Base-by-base conservation (phyloP, 2,329 filamentous ascomycete genomes). In the Lecanosticta acicola region DNA sequence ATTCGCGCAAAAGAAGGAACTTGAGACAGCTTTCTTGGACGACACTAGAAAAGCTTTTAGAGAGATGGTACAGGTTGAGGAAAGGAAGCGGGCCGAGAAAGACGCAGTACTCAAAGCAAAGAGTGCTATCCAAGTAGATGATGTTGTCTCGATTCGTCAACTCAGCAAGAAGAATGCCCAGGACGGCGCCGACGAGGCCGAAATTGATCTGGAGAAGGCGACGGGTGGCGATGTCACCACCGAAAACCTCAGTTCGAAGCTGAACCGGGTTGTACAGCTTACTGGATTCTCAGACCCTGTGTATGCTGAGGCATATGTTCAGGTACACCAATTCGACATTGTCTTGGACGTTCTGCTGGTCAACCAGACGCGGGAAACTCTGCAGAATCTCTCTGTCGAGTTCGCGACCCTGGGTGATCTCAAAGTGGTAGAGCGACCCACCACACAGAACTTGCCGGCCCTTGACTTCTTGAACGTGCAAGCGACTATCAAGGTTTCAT, bases 401-500 rank as follows among this genome's bases (percentile, higher is more conserved):
- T 98, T 98, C 64, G 93, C 93, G n/a, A 98, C 93, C 0, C 77
- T 98, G 0, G 93, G 93, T 51, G 93, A 98, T 65, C 79, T 98
- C 51, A 98, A 98, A 73, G 93, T 98, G 26, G 91, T 98, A 18
- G 93, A 98, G 71, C 81, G 90, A 53, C 93, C 93, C 34, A 94
- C 89, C 2, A 97, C 93, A 3, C 93, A 97, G 68, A 98, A 96
- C 63, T 79, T 98, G 10, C 89, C 85, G 1, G 88, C 89, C 1
- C 89, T 96, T 64, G 93, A 96, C 68, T 98, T 98, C 76, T 82
- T 94, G 72, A 97, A 97, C 63, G 89, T 98, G 24, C 93, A 98
- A 69, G 91, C 90, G 64, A 98, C 93, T 9, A 94, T 98, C 76
- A 97, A 97, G 73, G 93, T 98, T 17, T 95, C 89, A 2, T 95